Base-by-base conservation (phyloP, 306 rosid species). In the Fagus crenata region DNA sequence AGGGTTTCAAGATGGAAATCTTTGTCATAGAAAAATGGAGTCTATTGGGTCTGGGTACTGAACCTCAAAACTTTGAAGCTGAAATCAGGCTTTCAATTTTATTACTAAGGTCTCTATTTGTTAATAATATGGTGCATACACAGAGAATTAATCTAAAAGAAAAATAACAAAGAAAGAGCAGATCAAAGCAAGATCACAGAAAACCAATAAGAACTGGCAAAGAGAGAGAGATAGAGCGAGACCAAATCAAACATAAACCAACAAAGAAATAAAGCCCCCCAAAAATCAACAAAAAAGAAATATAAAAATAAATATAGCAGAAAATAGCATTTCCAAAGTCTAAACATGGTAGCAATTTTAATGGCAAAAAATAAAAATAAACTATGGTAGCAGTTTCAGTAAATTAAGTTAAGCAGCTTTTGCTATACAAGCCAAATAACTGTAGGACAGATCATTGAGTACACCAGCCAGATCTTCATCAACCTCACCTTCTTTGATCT, bases 361-460 rank as follows among this genome's bases (percentile, higher is more conserved):
- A 22, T 22, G 7, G 51, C 64, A 58, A 58, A 6, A 56, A 8
- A 6, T 32, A 69, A 75, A 40, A 41, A 9, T 7, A 46, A 22
- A 22, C 28, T 7, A 59, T 59, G 14, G 73, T 4, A 43, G 9
- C 32, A 49, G 74, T 68, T 61, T 69, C 35, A 51, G 35, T 28
- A 13, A 69, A 22, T 22, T 22, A 22, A 60, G 13, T 63, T 89
- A 90, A 46, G 96, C 96, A 59, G 96, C 93, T 87, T 86, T 93
- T 55, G 97, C 96, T 22, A 86, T 75, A 39, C 75, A 85, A 89
- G 67, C 71, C 15, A 80, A 73, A 46, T 12, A 60, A 63, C 18
- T 18, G 58, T 13, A 68, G 18, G 68, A 80, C 40, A 84, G 78
- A 84, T 81, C 76, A 84, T 56, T 64, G 14, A 83, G 40, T 12